A percentile compares a stretch with the other conserved stretches of the same genome.
Evolutionary conservation across 495 filamentous ascomycete species (phyloP).

Genomic region (Podospora anserina): DNA sequence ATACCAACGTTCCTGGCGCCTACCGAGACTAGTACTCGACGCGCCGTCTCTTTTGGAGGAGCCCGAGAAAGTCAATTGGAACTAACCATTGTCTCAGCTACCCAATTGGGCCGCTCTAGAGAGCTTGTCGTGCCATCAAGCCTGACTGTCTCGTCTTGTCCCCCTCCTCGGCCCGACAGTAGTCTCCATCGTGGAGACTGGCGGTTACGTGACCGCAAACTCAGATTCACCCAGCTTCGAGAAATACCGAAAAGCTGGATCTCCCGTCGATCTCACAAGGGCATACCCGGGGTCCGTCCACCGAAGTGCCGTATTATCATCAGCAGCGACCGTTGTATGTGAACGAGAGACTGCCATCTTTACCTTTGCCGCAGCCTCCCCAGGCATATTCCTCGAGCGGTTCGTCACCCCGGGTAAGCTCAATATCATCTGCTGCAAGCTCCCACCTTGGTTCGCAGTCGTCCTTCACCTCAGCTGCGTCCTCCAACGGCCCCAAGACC

Average conservation of each 20-base stretch:
- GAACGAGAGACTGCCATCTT: constrained; percentile 74
- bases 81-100: constrained; percentile 13
- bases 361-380: constrained; percentile 66
- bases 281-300: constrained; percentile 75
- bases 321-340: constrained; percentile 62
- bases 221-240: constrained; percentile 15
- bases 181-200: constrained; percentile 12
- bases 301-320: constrained; percentile 75
- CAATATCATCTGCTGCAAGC: constrained; percentile 56
- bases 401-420: constrained; percentile 67
- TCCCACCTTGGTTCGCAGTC: constrained; percentile 53
- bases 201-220: constrained; percentile 12
- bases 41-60: constrained; percentile 1
- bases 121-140: background rate
- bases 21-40: constrained; percentile 7
- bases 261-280: constrained; percentile 88
- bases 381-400: constrained; percentile 61
- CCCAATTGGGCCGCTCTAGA: constrained; percentile 6
- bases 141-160: constrained; percentile 1
- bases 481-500: constrained; percentile 57
- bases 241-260: constrained; percentile 95
- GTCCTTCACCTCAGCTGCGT: constrained; percentile 52
- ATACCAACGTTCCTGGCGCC: background rate
- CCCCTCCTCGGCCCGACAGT: constrained; percentile 8
- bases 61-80: constrained; percentile 11